phyloP scores from a whole-genome alignment of 768 basidiomycete species.

The Terana coerulea region DNA sequence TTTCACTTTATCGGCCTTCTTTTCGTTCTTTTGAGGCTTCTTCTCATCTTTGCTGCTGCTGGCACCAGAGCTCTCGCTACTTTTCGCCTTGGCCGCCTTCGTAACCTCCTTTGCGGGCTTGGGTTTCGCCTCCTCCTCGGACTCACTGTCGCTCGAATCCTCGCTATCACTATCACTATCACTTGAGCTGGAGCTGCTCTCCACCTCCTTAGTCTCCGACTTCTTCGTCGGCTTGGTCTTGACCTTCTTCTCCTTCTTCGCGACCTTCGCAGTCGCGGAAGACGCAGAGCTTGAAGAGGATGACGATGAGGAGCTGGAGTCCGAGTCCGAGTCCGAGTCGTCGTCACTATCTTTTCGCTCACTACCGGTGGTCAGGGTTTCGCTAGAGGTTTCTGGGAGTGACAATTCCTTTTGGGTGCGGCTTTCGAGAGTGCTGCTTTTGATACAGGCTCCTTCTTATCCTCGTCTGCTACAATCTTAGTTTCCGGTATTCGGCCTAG shows the following conservation, averaged over 20 bases:
- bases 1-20: background rate
- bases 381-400: constrained; percentile 8
- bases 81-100: constrained; percentile 3
- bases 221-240: constrained; percentile 2
- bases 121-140: background rate
- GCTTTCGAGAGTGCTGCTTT: background rate
- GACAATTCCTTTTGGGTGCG: background rate
- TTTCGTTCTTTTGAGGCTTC: constrained; percentile 1
- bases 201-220: constrained; percentile 8
- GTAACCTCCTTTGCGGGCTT: background rate
- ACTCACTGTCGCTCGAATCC: constrained; percentile 10
- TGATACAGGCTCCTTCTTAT: background rate
- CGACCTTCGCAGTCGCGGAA: background rate
- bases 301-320: constrained; percentile 1
- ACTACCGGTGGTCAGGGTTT: constrained; percentile 11
- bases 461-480: background rate
- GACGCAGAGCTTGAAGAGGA: constrained; percentile 2
- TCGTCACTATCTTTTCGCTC: background rate
- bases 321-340: background rate
- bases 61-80: constrained; percentile 8
- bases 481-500: background rate
- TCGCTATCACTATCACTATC: constrained; percentile 7
- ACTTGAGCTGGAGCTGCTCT: constrained; percentile 5
- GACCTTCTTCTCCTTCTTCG: background rate
- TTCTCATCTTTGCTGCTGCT: background rate